A percentile compares a stretch with the other conserved stretches of the same genome.
Evolutionary conservation across 495 filamentous ascomycete species (phyloP).

Genomic region (Massariosphaeria phaeospora): DNA sequence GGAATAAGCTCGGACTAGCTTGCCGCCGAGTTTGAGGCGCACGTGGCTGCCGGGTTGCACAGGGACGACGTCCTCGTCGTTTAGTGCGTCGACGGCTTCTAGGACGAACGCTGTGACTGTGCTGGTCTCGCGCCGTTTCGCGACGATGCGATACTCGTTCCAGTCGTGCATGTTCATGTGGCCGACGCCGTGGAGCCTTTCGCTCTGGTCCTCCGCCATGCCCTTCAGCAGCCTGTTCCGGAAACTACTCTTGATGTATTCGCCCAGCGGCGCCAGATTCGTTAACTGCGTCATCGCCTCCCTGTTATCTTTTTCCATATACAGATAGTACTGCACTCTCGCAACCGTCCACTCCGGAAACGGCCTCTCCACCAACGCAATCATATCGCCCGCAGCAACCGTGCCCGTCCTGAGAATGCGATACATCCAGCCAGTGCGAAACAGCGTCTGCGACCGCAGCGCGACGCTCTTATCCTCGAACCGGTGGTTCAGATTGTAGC

Average conservation of each 20-base stretch:
- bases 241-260: conserved; percentile 45
- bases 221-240: conserved; percentile 40
- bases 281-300: conserved; percentile 47
- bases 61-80: not conserved
- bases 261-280: conserved; percentile 46
- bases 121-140: conserved; percentile 23
- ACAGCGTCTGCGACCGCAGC: conserved; percentile 47
- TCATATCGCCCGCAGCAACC: conserved; percentile 46
- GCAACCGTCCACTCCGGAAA: conserved; percentile 54
- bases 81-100: conserved; percentile 2
- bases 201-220: conserved; percentile 35
- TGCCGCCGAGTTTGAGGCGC: conserved; percentile 28
- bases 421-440: conserved; percentile 55
- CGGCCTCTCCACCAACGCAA: conserved; percentile 43
- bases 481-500: conserved; percentile 32
- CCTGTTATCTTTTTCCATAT: conserved; percentile 44
- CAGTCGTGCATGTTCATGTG: conserved; percentile 38
- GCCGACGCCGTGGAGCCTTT: conserved; percentile 32
- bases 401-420: conserved; percentile 47
- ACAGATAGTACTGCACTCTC: conserved; percentile 52
- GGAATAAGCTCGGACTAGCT: conserved; percentile 30
- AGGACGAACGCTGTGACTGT: conserved; percentile 20
- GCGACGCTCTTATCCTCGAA: conserved; percentile 49
- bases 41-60: conserved; percentile 31
- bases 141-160: conserved; percentile 24